Conservation (phyloP, 305 asterid species). For the Solanum hybrid region DNA sequence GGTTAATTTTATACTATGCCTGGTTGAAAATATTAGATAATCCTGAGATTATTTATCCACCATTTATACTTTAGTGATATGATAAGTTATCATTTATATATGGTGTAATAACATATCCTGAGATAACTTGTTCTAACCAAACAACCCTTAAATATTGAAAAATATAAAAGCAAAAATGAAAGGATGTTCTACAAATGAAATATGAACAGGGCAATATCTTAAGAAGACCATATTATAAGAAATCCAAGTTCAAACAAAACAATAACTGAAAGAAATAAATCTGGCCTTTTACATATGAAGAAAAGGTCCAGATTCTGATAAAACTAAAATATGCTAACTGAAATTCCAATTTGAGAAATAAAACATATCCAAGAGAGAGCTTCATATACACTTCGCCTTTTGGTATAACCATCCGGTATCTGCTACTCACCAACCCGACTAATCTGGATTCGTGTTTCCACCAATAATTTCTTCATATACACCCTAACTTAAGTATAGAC, state of each 20-base stretch:
- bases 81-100: too few species aligned
- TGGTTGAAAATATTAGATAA: rapidly evolving
- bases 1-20: rapidly evolving
- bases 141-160: background rate
- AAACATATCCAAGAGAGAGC: background rate
- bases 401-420: background rate
- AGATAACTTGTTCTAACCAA: background rate
- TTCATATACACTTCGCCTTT: background rate
- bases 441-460: background rate
- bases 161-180: background rate
- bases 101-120: background rate
- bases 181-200: background rate
- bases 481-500: background rate
- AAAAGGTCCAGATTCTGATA: background rate
- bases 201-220: background rate
- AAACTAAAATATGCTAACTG: background rate
- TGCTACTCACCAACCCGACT: background rate
- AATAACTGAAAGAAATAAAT: background rate
- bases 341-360: background rate
- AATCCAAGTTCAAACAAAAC: background rate
- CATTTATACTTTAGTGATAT: rapidly evolving
- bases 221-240: background rate
- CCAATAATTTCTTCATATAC: background rate
- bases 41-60: too few species aligned
- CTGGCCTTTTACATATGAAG: background rate